Evolutionary conservation across 768 basidiomycete genomes (phyloP), one percentile per base, ranked within the genome.

Genomic region (Mycena sanguinolenta): DNA sequence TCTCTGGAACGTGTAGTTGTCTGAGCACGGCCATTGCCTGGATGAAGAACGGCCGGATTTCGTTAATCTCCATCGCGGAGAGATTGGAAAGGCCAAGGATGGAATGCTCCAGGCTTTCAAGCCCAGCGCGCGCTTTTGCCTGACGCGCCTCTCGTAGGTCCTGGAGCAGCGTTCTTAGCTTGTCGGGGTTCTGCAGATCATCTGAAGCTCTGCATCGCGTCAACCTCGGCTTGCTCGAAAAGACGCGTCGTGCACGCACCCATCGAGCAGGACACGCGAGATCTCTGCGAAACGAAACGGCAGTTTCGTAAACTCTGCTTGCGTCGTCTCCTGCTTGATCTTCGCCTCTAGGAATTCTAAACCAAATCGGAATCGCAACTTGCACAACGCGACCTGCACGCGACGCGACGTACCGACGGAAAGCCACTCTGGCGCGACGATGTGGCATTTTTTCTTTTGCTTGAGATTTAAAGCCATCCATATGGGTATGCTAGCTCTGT

Each of bases 381-480:
- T 5, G 16, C 39, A n/a, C 21, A 13, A 38, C 36, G 42, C 38
- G 8, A 21, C 28, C 34, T 30, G 53, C 28, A 19, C 21, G 30
- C 17, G 14, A 63, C 9, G 59, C 16, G 39, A 82, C 93, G 69
- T 71, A 97, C 96, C 95, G 49, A 94, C 88, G 71, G 84, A 89
- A 32, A 99, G 84, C 98, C 98, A 99, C 34, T 88, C 86, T 4
- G 98, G 98, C 1, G 95, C 87, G 17, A 98, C 86, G 58, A 99
- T 95, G 74, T 95, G 91, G 71, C 97, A 98, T 81, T 96, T 97
- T 79, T 94, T 93, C 85, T 98, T 98, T 76, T 91, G 79, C 82
- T 99, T 99, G 58, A 99, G 84, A 77, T 97, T 95, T 3, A 94
- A 84, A 0, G 97, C 98, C 85, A 99, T 92, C 98, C 98, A 99